phyloP scores from a whole-genome alignment of 2,329 filamentous ascomycete species.

The Penicillium italicum region DNA sequence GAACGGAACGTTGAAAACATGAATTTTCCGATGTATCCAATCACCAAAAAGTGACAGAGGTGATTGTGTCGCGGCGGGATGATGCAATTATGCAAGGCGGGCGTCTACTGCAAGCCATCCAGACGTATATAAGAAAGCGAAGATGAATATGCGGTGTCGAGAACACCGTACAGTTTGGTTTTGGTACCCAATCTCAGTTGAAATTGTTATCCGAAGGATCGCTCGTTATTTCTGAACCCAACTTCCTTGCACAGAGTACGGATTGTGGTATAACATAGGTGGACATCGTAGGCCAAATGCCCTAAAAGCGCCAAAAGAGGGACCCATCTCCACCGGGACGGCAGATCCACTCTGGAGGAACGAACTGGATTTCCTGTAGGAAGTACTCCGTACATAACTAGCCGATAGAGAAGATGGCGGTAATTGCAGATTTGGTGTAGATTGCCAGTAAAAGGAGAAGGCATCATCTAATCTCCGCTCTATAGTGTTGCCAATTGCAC shows the following conservation, averaged over 20 bases:
- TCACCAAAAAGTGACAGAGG: slow-evolving; percentile 4
- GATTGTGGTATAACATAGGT: neutral
- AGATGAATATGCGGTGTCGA: slow-evolving; percentile 5
- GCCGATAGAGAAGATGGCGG: neutral
- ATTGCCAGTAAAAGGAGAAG: neutral
- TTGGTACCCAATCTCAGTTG: slow-evolving; percentile 10
- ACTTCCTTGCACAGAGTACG: neutral
- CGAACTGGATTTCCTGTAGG: slow-evolving; percentile 1
- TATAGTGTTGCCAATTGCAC: slow-evolving; percentile 3
- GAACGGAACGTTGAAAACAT: neutral
- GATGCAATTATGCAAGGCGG: slow-evolving; percentile 23
- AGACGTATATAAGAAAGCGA: slow-evolving; percentile 8
- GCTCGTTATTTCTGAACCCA: neutral
- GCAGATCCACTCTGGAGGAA: slow-evolving; percentile 17
- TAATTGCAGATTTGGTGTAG: neutral
- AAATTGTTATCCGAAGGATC: neutral
- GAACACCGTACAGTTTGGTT: neutral
- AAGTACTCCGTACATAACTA: neutral
- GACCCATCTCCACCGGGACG: slow-evolving; percentile 14
- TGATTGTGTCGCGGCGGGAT: slow-evolving; percentile 11
- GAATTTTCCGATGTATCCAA: slow-evolving; percentile 8
- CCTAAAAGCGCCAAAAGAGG: slow-evolving; percentile 8
- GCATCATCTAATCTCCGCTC: neutral
- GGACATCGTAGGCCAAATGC: slow-evolving; percentile 10
- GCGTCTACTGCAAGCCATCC: slow-evolving; percentile 19